phyloP scores from a whole-genome alignment of 23 red algal species.

The Gracilaria gracilis region DNA sequence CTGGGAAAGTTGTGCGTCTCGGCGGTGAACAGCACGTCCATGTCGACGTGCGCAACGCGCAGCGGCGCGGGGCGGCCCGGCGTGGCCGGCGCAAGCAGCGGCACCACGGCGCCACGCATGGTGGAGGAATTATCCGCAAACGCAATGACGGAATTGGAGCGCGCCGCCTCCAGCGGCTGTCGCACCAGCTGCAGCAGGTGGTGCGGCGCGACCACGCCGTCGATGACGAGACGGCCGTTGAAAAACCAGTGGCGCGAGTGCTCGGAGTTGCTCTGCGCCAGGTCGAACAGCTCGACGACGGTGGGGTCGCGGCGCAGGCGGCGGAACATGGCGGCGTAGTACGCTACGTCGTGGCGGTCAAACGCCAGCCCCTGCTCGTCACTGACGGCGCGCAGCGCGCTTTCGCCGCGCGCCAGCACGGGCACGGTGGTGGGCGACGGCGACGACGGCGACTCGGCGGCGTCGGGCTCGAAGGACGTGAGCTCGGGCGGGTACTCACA shows the following conservation, averaged over 20 bases:
- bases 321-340: constrained; percentile 87
- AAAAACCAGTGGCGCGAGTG: constrained; percentile 99
- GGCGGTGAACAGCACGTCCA: constrained; percentile 93
- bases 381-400: constrained; percentile 66
- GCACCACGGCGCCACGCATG: constrained; percentile 68
- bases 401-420: constrained; percentile 68
- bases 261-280: constrained; percentile 98
- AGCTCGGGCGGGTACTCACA: constrained; percentile 60
- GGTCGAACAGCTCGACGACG: constrained; percentile 97
- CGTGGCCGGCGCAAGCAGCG: constrained; percentile 39
- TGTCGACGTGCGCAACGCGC: constrained; percentile 11
- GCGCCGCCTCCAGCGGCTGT: constrained; percentile 72
- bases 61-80: constrained; percentile 61
- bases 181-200: constrained; percentile 88
- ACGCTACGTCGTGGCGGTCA: constrained; percentile 90
- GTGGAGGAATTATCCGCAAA: constrained; percentile 99
- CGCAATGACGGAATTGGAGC: constrained; percentile 93
- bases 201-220: constrained; percentile 61
- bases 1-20: constrained; percentile 99
- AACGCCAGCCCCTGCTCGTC: constrained; percentile 80
- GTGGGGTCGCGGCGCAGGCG: constrained; percentile 88
- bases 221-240: constrained; percentile 86
- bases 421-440: constrained; percentile 45
- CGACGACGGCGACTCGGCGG: constrained; percentile 27
- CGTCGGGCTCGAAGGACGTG: constrained; percentile 53